These are phyloP conservation scores for Panellus pusillus DNA, from an alignment of 768 basidiomycete species.

Conservation along the genomic window DNA sequence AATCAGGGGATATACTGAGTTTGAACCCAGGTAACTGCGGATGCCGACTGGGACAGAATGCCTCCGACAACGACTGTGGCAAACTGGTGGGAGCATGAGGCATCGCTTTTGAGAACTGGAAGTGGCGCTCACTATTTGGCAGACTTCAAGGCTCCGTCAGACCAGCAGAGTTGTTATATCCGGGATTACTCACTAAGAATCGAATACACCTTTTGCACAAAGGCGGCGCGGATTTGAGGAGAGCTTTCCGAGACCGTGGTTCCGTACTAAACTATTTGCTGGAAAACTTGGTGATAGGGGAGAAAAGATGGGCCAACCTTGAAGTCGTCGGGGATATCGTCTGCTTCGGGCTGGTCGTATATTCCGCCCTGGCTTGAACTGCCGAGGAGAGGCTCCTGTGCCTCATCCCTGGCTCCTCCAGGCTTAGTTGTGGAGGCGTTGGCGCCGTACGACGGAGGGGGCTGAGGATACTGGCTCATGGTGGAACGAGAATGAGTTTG, in stretches of 20 bases:
- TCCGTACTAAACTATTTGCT: slow-evolving; percentile 57
- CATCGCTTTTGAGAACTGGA: neutral
- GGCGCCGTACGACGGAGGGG: slow-evolving; percentile 63
- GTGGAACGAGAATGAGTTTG: neutral
- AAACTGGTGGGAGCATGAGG: slow-evolving; percentile 36
- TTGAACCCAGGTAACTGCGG: slow-evolving; percentile 69
- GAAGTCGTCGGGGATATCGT: slow-evolving; percentile 90
- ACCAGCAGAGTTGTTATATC: slow-evolving; percentile 1
- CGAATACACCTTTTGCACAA: slow-evolving; percentile 88
- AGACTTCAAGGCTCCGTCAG: slow-evolving; percentile 42
- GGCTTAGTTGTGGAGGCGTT: slow-evolving; percentile 35
- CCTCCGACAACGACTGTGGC: slow-evolving; percentile 82
- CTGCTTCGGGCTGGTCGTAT: slow-evolving; percentile 71
- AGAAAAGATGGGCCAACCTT: slow-evolving; percentile 51
- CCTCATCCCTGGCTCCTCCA: slow-evolving; percentile 34
- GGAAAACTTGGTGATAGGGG: neutral
- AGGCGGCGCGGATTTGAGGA: slow-evolving; percentile 76
- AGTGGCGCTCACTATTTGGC: slow-evolving; percentile 60
- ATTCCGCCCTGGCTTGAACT: slow-evolving; percentile 46
- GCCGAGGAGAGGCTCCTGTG: slow-evolving; percentile 58
- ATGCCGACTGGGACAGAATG: slow-evolving; percentile 59
- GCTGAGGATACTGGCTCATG: slow-evolving; percentile 63
- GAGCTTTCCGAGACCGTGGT: slow-evolving; percentile 77
- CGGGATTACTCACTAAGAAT: slow-evolving; percentile 71
- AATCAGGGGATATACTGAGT: slow-evolving; percentile 50